Evolutionary conservation across 352 stramenopile genomes (phyloP), one percentile per base, ranked within the genome.

Genomic region (Pythium brassicae): DNA sequence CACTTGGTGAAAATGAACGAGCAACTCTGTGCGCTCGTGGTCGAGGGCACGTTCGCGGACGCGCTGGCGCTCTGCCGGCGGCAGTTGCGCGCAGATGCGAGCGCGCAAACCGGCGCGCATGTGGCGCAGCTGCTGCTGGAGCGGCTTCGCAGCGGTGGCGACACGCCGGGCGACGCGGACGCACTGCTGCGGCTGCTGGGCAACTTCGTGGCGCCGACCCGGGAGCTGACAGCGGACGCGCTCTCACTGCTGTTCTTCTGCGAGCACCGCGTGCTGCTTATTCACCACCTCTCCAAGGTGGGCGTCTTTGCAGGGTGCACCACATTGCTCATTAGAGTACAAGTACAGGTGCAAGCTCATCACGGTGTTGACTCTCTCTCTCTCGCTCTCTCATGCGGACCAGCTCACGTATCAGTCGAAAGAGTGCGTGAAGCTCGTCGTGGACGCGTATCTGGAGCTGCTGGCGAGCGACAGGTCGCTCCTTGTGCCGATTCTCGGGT

Each of bases 381-480:
- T 55, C 19, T 51, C 1, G 1, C 5, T 52, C 29, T 14, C 29
- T 26, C 25, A 19, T 15, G 9, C 19, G 4, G 9, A 53, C 19
- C 50, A 91, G 84, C 72, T 94, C 37, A 92, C 80, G 20, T 92
- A 88, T 57, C 82, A 92, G 55, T 92, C 84, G 2, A 76, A 77
- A 34, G 73, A 89, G 50, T 94, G 84, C 59, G 78, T 92, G 7
- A 57, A 78, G n/a, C 53, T 94, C 9, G 84, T 94, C 4, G 57
- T 92, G 9, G 57, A 87, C 47, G 69, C 80, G 10, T 92, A 91
- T 60, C 53, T 89, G 26, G 84, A 92, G 57, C 66, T 94, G 45
- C 62, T 94, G 19, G 63, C 82, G 7, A 88, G 73, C n/a, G 84
- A 94, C 20, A 63, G 78, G 26, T 72, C 75, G n/a, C 57, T 94